Base-by-base conservation (phyloP, 179 eudicot species). In the Beta corolliflora region DNA sequence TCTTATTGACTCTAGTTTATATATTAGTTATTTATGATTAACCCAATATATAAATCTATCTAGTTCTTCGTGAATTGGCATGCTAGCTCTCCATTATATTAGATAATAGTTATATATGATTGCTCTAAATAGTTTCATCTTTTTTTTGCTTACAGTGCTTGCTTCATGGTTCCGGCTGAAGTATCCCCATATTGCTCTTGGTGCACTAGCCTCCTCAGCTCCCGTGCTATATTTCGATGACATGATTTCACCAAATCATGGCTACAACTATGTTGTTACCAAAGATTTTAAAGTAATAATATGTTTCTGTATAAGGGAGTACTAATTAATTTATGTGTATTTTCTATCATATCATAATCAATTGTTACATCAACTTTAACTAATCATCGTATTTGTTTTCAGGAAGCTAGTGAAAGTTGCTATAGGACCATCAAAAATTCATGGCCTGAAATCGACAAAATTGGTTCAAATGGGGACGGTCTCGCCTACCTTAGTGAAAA, bases 131-230 rank as follows among this genome's bases (percentile, higher is more conserved):
- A 18, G 16, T 16, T 19, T 45, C 5, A 5, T 5, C 4, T 18
- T 45, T 3, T 4, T 45, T 36, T 36, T 25, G 29, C 2, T 36
- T 69, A 0, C 50, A 85, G 89, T 84, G 90, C 72, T 88, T 1
- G 92, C 93, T 72, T 73, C 92, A 68, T 91, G 93, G 93, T 91
- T 91, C 53, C 83, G 93, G 31, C 85, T 91, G 18, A 91, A 91
- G 64, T 91, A 91, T 81, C 92, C 93, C 7, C 91, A 91, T 79
- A 77, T 91, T 59, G 92, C 92, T 14, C 15, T 83, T 15, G 92
- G 92, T 9, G 93, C 93, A 16, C 56, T 89, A 10, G 93, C 93
- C 41, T 85, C 93, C 9, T 88, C 93, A 8, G 91, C 93, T 14
- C 91, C 93, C 0, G 80, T 91, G 23, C 82, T 87, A 13, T 87